Conservation (phyloP, 768 basidiomycete species). For the Hygrophorus pudorinus region DNA sequence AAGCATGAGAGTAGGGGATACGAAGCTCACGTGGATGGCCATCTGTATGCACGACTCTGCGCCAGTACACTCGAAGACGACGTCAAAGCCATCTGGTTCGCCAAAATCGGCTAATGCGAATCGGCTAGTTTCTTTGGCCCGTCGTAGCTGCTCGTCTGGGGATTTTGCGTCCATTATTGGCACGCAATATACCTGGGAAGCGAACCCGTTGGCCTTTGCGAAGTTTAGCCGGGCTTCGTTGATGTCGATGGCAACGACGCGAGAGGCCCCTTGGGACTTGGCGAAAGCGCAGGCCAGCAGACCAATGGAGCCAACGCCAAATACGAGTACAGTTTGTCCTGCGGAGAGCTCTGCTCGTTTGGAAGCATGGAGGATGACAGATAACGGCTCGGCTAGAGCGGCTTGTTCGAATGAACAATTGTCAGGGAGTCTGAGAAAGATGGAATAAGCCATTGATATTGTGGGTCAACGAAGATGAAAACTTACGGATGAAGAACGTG, state of each 20-base stretch:
- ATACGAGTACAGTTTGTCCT: conserved; percentile 73
- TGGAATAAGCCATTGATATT: background rate
- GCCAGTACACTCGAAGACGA: conserved; percentile 93
- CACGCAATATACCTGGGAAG: conserved; percentile 59
- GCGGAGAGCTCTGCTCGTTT: conserved; percentile 13
- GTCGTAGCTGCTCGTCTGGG: conserved; percentile 44
- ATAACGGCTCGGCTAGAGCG: conserved; percentile 88
- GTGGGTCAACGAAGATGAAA: conserved; percentile 4
- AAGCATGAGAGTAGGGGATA: conserved; percentile 1
- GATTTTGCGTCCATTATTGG: conserved; percentile 24
- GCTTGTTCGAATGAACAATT: conserved; percentile 69
- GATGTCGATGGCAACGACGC: conserved; percentile 77
- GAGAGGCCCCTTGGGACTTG: conserved; percentile 56
- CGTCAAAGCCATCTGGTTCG: conserved; percentile 73
- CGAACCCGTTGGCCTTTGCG: conserved; percentile 67
- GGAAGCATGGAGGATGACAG: conserved; percentile 35
- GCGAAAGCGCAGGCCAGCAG: conserved; percentile 81
- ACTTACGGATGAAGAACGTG: conserved; percentile 82
- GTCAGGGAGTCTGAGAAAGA: conserved; percentile 53
- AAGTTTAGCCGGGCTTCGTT: conserved; percentile 75
- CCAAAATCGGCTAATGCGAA: conserved; percentile 45
- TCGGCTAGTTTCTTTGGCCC: conserved; percentile 48
- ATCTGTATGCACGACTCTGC: conserved; percentile 88
- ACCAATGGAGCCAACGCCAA: conserved; percentile 91
- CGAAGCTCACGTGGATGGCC: conserved; percentile 75